Evolutionary conservation across 345 rosid genomes (phyloP).

Genomic region (Mangifera indica): DNA sequence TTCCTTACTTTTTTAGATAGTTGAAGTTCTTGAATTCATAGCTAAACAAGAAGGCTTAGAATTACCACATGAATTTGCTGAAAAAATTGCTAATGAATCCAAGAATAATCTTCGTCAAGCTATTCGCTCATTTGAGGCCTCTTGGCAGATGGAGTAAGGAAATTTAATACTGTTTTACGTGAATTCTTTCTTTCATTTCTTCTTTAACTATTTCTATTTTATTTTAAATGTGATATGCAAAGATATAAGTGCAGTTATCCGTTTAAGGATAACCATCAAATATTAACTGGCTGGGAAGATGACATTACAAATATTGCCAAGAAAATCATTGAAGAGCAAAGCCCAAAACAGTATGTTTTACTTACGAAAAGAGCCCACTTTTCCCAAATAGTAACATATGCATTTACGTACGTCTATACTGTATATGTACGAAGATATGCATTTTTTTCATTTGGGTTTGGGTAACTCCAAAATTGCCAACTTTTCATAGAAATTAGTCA

Average conservation of each 20-base stretch:
- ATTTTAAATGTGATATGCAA: neutral
- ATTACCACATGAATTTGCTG: constrained; percentile 36
- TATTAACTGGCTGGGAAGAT: constrained; percentile 59
- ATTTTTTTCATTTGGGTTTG: too few relatives aligned
- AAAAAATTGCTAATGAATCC: constrained; percentile 39
- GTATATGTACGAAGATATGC: too few relatives aligned
- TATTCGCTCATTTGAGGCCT: constrained; percentile 62
- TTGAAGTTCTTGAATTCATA: constrained; percentile 51
- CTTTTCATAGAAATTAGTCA: neutral
- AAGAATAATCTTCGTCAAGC: constrained; percentile 68
- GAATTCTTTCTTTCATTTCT: neutral
- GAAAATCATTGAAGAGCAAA: constrained; percentile 52
- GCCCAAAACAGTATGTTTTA: constrained; percentile 54
- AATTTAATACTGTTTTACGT: neutral
- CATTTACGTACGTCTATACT: neutral
- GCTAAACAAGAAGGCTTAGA: constrained; percentile 47
- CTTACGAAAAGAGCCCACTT: neutral
- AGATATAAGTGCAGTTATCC: constrained; percentile 30
- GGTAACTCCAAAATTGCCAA: neutral
- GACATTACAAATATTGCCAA: constrained; percentile 57
- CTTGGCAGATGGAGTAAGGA: constrained; percentile 37
- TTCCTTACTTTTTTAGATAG: constrained; percentile 31
- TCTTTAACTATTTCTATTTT: neutral
- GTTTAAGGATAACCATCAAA: constrained; percentile 34
- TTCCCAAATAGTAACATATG: too few relatives aligned